Conservation (phyloP, 768 basidiomycete genomes). For the Phlebiopsis flavidoalba region DNA sequence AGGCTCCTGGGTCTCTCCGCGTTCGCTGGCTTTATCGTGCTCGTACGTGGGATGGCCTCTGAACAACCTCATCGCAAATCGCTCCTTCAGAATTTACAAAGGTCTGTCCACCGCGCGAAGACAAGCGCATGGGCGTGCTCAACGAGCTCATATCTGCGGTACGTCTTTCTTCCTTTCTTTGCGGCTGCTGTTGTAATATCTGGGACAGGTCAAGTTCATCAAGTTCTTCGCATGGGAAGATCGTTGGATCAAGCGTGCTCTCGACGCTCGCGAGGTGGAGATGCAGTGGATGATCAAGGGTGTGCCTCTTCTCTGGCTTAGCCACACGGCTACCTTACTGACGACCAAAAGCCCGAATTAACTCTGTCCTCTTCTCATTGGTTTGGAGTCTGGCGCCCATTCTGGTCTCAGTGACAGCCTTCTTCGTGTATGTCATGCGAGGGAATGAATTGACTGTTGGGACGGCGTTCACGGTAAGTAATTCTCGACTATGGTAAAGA, state of each 20-base stretch:
- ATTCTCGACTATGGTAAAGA: slow-evolving; percentile 5
- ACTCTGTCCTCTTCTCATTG: slow-evolving; percentile 63
- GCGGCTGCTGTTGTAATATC: not conserved
- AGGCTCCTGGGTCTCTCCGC: slow-evolving; percentile 66
- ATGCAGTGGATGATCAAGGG: slow-evolving; percentile 75
- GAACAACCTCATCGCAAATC: slow-evolving; percentile 59
- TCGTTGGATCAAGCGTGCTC: slow-evolving; percentile 62
- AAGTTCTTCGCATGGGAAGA: slow-evolving; percentile 84
- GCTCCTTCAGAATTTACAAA: slow-evolving; percentile 57
- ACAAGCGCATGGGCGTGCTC: slow-evolving; percentile 73
- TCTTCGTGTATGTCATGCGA: slow-evolving; percentile 65
- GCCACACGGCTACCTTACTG: not conserved
- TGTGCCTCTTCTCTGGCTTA: slow-evolving; percentile 22
- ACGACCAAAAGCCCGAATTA: slow-evolving; percentile 52
- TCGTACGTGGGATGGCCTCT: slow-evolving; percentile 66
- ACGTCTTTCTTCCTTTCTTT: slow-evolving; percentile 13
- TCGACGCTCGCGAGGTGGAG: slow-evolving; percentile 64
- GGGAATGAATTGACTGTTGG: slow-evolving; percentile 74
- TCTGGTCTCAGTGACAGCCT: slow-evolving; percentile 74
- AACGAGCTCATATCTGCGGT: slow-evolving; percentile 74
- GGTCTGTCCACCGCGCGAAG: slow-evolving; percentile 55
- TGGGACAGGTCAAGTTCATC: slow-evolving; percentile 59
- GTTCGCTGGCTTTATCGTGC: slow-evolving; percentile 69
- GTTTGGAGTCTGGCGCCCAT: slow-evolving; percentile 79
- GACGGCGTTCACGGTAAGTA: slow-evolving; percentile 74